Percentiles rank a stretch among this genome's conserved stretches.
Conservation (phyloP, 2,329 filamentous ascomycete genomes). For the Penicillium hesseltinei region DNA sequence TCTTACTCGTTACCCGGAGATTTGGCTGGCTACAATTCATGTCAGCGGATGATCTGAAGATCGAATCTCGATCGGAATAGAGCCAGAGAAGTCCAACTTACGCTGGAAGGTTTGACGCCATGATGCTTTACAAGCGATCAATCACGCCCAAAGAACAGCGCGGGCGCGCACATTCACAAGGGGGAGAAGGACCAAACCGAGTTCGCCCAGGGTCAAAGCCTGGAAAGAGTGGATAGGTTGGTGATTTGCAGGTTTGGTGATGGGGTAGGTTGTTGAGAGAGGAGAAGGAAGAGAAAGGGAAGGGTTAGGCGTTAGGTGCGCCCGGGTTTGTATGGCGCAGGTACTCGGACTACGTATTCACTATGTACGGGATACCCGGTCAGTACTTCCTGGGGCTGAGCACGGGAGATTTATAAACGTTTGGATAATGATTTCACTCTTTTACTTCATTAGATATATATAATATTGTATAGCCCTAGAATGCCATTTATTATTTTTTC, state of each 20-base stretch:
- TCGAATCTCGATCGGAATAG: slow-evolving; percentile 3
- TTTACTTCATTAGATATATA: neutral
- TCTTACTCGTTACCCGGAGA: slow-evolving; percentile 84
- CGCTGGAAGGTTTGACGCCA: slow-evolving; percentile 63
- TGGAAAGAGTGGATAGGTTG: slow-evolving; percentile 11
- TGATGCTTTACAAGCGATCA: slow-evolving; percentile 39
- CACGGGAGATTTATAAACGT: slow-evolving; percentile 10
- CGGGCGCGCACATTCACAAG: slow-evolving; percentile 38
- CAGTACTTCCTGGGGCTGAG: slow-evolving; percentile 22
- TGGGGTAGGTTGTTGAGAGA: slow-evolving; percentile 14
- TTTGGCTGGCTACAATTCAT: slow-evolving; percentile 67
- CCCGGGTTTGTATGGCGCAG: slow-evolving; percentile 18
- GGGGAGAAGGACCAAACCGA: slow-evolving; percentile 11
- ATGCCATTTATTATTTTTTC: neutral
- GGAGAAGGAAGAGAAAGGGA: slow-evolving; percentile 19
- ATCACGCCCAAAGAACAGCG: slow-evolving; percentile 36
- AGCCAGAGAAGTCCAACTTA: slow-evolving; percentile 46
- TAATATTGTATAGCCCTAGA: neutral
- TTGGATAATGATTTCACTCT: neutral
- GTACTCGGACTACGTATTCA: slow-evolving; percentile 21
- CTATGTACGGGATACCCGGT: slow-evolving; percentile 16
- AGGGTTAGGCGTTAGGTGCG: slow-evolving; percentile 19
- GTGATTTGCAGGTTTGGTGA: slow-evolving; percentile 17
- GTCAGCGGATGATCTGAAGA: slow-evolving; percentile 11
- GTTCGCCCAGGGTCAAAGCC: slow-evolving; percentile 14